A percentile compares a stretch with the other conserved stretches of the same genome.
Evolutionary conservation across 768 basidiomycete genomes (phyloP).

Genomic region (Cytidiella melzeri): DNA sequence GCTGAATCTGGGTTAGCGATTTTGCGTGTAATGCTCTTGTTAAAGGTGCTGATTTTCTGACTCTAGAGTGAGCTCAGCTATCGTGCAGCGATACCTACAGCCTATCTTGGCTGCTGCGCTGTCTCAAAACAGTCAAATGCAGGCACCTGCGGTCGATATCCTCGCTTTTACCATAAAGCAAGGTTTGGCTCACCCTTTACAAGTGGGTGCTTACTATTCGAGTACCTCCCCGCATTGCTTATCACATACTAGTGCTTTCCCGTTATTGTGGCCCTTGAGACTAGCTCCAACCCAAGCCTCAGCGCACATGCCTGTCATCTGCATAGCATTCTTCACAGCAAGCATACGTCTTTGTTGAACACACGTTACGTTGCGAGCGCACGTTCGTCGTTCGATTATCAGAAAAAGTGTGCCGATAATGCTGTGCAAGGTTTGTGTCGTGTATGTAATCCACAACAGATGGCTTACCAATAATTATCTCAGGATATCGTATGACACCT

Average conservation of each 20-base stretch:
- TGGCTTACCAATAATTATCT: background rate
- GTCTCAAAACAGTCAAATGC: conserved; percentile 63
- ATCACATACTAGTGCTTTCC: conserved; percentile 66
- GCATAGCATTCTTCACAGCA: conserved; percentile 77
- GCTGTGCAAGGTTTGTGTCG: conserved; percentile 44
- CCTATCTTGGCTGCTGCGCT: conserved; percentile 79
- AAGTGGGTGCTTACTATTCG: conserved; percentile 40
- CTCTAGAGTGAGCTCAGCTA: conserved; percentile 82
- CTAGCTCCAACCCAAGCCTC: conserved; percentile 53
- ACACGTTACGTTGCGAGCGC: conserved; percentile 80
- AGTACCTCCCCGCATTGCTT: background rate
- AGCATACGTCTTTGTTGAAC: conserved; percentile 87
- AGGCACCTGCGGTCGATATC: conserved; percentile 83
- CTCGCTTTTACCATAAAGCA: conserved; percentile 91
- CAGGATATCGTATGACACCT: conserved; percentile 63
- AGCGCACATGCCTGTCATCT: conserved; percentile 74
- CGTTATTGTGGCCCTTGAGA: conserved; percentile 89
- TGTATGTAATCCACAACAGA: background rate
- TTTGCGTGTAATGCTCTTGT: background rate
- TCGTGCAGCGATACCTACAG: conserved; percentile 87
- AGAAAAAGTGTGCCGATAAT: conserved; percentile 47
- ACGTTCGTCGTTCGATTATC: conserved; percentile 77
- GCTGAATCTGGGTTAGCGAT: conserved; percentile 87
- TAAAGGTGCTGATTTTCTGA: background rate
- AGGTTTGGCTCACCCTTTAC: conserved; percentile 91